These are phyloP conservation scores for Ascochyta viciae-villosae DNA, from an alignment of 2,329 filamentous ascomycete genomes.

Conservation along the genomic window DNA sequence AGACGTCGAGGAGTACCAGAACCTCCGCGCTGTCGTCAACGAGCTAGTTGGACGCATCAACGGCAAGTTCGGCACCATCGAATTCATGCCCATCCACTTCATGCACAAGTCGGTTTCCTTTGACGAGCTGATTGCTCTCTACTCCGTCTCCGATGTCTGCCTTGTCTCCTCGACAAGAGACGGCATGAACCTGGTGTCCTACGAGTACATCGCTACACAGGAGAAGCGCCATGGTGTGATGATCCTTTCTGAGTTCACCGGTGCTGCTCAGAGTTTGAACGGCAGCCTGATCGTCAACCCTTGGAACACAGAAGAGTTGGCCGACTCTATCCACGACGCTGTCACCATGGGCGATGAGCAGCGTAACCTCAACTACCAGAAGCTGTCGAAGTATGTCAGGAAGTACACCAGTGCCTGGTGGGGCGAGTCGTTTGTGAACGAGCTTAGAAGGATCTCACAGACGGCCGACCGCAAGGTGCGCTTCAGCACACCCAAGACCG, in stretches of 20 bases:
- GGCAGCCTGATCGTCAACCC: conserved; percentile 95
- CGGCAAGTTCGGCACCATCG: conserved; percentile 93
- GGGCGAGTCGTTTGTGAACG: conserved; percentile 90
- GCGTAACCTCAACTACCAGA: conserved; percentile 84
- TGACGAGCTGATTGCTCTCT: conserved; percentile 91
- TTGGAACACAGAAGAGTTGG: conserved; percentile 97
- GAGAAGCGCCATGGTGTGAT: conserved; percentile 88
- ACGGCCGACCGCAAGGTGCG: conserved; percentile 58
- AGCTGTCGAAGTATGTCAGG: conserved; percentile 92
- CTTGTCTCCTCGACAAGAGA: conserved; percentile 95
- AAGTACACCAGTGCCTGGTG: conserved; percentile 98
- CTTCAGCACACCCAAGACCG: conserved; percentile 21
- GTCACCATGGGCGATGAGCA: conserved; percentile 95
- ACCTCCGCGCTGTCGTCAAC: conserved; percentile 92
- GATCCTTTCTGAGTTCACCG: conserved; percentile 96
- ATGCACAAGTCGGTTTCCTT: conserved; percentile 95
- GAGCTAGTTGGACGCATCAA: conserved; percentile 97
- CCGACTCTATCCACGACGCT: conserved; percentile 92
- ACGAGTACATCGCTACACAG: conserved; percentile 97
- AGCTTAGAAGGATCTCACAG: conserved; percentile 70
- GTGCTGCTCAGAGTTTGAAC: conserved; percentile 92
- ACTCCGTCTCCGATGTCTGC: conserved; percentile 90
- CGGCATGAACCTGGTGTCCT: conserved; percentile 98
- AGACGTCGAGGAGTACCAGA: conserved; percentile 98
- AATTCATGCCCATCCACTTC: conserved; percentile 99